Base-by-base conservation (phyloP, 257 asterid genomes). In the Ophiorrhiza pumila region DNA sequence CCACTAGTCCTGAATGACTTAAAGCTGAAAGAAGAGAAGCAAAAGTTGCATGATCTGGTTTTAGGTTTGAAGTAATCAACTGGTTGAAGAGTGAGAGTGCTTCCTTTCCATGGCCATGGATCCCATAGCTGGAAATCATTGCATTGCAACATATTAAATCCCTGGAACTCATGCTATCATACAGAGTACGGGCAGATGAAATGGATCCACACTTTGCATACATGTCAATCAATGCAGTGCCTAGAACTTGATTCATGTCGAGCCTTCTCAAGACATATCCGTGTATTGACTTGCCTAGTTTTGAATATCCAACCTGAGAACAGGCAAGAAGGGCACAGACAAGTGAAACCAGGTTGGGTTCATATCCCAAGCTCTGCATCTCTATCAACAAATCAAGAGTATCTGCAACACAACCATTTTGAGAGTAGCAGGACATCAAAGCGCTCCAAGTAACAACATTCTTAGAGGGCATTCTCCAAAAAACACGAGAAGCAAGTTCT, bases 1-100 rank as follows among this genome's bases (percentile, higher is more conserved):
- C 85, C 7, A 87, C 98, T 63, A 92, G 71, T 41, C 96, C 96
- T 0, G 96, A 86, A 81, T 90, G 98, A 72, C 96, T 87, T 82
- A 87, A 42, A 42, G 96, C 96, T 18, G 98, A 88, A 37, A 90
- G 87, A 62, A 92, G 91, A 67, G 96, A 83, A 64, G 98, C 91
- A 84, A 92, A 92, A 49, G 98, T 90, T 22, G 85, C 96, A 74
- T 92, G 87, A 72, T 90, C 96, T 23, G 98, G 96, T 71, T 76
- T 77, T 14, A 74, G 53, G 7, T 60, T 42, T 55, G 80, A 43
- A 52, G 78, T 76, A 17, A 75, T 77, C 96, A 92, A 86, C 67
- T 61, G 79, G 25, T 61, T 78, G 87, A 92, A 88, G 69, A 87
- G 77, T 0, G 76, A 53, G n/a, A 88, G 89, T 12, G 92, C 92